These are phyloP conservation scores for Colletotrichum scovillei DNA, from an alignment of 2,329 filamentous ascomycete genomes.

Conservation along the genomic window DNA sequence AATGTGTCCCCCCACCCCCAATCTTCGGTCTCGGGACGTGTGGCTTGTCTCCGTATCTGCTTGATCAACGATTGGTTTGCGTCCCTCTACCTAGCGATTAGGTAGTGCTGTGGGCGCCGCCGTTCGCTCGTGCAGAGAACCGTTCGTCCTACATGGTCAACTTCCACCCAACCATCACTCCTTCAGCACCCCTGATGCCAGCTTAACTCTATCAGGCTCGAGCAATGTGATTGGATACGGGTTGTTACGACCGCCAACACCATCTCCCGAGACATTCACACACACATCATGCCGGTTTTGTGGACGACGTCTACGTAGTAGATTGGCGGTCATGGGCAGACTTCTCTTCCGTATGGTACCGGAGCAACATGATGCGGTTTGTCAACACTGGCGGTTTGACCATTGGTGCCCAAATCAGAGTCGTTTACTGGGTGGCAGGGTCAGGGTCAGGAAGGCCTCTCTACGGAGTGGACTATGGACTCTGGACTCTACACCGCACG, in stretches of 20 bases:
- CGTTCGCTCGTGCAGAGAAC: not conserved
- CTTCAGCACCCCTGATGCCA: constrained; percentile 14
- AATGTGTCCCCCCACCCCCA: not conserved
- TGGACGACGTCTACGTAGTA: not conserved
- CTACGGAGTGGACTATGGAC: not conserved
- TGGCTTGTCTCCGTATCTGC: not conserved
- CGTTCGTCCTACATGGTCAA: not conserved
- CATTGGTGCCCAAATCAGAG: not conserved
- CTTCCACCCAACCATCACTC: constrained; percentile 6
- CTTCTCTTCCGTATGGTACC: not conserved
- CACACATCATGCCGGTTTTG: not conserved
- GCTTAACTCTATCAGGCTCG: constrained; percentile 16
- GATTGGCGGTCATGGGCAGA: not conserved
- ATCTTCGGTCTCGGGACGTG: not conserved
- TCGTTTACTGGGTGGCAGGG: constrained; percentile 7
- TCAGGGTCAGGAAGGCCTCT: not conserved
- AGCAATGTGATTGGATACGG: constrained; percentile 4
- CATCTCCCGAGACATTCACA: constrained; percentile 2
- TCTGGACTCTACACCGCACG: not conserved
- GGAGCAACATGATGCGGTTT: not conserved
- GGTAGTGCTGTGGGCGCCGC: not conserved
- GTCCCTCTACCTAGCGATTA: not conserved
- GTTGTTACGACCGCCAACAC: constrained; percentile 16
- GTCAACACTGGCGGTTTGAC: not conserved
- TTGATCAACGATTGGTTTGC: not conserved